Base-by-base conservation (phyloP, 441 rosid genomes). In the Isatis lusitanica region DNA sequence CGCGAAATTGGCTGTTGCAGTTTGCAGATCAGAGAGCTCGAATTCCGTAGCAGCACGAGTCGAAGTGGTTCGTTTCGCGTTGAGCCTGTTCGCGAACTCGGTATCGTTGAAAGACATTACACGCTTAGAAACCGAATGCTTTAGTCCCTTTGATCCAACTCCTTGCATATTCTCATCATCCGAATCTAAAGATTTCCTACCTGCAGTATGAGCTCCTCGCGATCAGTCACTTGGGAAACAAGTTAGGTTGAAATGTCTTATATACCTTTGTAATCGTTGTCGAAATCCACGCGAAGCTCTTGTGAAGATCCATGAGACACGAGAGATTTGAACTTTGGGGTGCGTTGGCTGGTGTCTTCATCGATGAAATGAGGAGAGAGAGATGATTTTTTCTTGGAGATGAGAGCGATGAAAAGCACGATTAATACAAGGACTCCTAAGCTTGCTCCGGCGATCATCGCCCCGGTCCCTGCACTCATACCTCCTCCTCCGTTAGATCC, bases 341-440 rank as follows among this genome's bases (percentile, higher is more conserved):
- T 66, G 17, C 80, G 80, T 52, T 87, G 81, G 82, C 60, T 77
- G 4, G 21, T 30, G 2, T 71, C 98, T 84, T 94, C 97, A 58
- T 94, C 98, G 17, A 88, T 77, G 74, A 89, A 88, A 78, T 89
- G 86, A 31, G 90, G 87, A 58, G 91, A 78, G 9, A 86, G 79
- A 39, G 85, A 60, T 73, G 93, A 63, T 44, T 70, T 68, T 68
- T 70, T 82, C 65, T 77, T 87, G 35, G 93, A 73, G 52, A 87
- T 17, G 10, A 88, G 69, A 70, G 70, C 60, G 33, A 88, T 61
- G 40, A 85, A 7, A 75, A 87, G 52, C 1, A 61, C 84, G 31
- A 84, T 33, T 56, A 83, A 70, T 55, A 86, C 72, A 52, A 92
- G 66, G 64, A 77, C 84, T 51, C 87, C 91, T 58, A 90, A 1